Evolutionary conservation across 2,329 filamentous ascomycete genomes (phyloP), one percentile per base, ranked within the genome.

Genomic region (Malbranchea cinnamomea): DNA sequence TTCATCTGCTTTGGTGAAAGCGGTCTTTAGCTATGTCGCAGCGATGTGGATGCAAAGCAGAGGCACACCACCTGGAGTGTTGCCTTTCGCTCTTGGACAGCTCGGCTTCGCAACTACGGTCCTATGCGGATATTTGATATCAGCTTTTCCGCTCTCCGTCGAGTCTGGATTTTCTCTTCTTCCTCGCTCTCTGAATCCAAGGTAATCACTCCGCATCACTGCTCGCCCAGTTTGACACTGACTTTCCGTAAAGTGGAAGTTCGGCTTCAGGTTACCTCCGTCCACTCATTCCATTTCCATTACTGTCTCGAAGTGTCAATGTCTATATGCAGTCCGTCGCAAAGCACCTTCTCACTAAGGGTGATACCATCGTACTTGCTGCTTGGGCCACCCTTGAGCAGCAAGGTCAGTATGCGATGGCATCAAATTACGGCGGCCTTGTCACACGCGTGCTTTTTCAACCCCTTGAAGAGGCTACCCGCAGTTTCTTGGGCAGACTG

Each of bases 261-360:
- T 14, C 4, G 7, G 24, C 23, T n/a, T n/a, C n/a, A n/a, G n/a
- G n/a, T n/a, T 78, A 74, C 44, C 44, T 70, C 26, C 41, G 65
- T 3, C 63, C 63, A 2, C 67, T 68, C 37, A 82, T 94, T 48
- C 78, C 81, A 35, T 60, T 60, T 7, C 68, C 74, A 2, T 72
- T 91, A 2, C 58, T 89, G 16, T 67, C 67, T 10, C 68, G 95
- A 3, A 78, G 78, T 3, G 65, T 68, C n/a, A 91, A 78, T 45
- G 71, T 95, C 52, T 87, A 84, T 57, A 61, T 84, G 5, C 89
- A 98, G 56, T 85, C 81, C 20, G 57, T 83, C 12, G 72, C 95
- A 45, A 98, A 98, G 55, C 87, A 95, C 50, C 51, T 95, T 30
- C 69, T 98, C 30, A 95, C 89, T 0, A 84, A 95, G 56, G 89